These are phyloP conservation scores for Hypoxylon rickii DNA, from an alignment of 495 filamentous ascomycete genomes.

Conservation along the genomic window DNA sequence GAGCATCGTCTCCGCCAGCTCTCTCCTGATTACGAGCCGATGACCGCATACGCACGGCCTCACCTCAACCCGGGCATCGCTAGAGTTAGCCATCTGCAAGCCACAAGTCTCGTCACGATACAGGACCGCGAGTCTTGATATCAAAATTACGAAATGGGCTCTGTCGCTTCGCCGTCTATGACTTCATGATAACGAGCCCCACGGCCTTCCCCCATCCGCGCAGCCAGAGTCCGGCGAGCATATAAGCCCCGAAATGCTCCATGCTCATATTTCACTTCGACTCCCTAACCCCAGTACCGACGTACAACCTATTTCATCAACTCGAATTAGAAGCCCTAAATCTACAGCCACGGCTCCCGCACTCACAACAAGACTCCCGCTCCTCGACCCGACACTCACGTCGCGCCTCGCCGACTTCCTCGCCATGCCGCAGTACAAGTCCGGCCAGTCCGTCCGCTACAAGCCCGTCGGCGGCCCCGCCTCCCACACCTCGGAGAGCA, in stretches of 20 bases:
- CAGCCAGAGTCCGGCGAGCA: neutral
- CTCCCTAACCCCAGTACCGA: too few species aligned
- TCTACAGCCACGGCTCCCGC: too few species aligned
- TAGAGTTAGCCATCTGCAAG: neutral
- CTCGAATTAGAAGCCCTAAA: too few species aligned
- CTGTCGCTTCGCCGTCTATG: conserved; percentile 16
- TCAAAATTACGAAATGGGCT: conserved; percentile 24
- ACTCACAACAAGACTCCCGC: too few species aligned
- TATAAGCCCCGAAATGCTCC: conserved; percentile 15
- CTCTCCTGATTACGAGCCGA: neutral
- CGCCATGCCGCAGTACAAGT: conserved; percentile 29
- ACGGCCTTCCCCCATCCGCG: neutral
- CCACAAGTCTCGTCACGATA: neutral
- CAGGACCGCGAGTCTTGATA: conserved; percentile 8
- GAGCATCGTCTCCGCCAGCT: neutral
- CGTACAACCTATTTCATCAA: too few species aligned
- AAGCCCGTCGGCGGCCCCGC: conserved; percentile 49
- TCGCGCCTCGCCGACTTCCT: neutral
- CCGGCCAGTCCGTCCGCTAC: conserved; percentile 46
- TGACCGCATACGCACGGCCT: conserved; percentile 1
- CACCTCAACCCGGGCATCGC: neutral
- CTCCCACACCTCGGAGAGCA: conserved; percentile 45
- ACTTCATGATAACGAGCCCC: conserved; percentile 11
- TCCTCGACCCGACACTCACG: neutral
- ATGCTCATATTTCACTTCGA: too few species aligned